Base-by-base conservation (phyloP, 306 rosid species). In the Rosa lucieae region DNA sequence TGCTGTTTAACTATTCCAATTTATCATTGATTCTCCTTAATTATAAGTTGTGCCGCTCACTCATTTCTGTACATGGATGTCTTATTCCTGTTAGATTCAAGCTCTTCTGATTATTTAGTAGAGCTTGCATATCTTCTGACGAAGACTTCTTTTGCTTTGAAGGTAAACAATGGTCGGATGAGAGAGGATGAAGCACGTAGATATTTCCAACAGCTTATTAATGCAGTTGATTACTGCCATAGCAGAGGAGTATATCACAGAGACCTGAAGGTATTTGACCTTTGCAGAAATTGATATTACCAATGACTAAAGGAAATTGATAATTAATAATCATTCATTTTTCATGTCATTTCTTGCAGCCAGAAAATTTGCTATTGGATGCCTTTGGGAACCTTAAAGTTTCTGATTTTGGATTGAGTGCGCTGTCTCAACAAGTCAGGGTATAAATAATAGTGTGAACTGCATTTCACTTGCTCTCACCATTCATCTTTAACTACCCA, bases 171-270 rank as follows among this genome's bases (percentile, higher is more conserved):
- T 80, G 99, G 98, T 74, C 90, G 99, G 52, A 93, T 95, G 99
- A 67, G 84, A 76, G 99, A 95, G 86, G 78, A 82, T 56, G 99
- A 95, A 84, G 98, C 98, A 42, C 92, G 99, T 18, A 78, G 93
- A 82, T 95, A 95, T 89, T 95, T 95, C 84, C 98, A 95, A 85
- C 99, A 95, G 82, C 99, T 95, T 85, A 90, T 95, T 81, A 93
- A 95, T 80, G 96, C 92, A 26, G 96, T 95, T 81, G 98, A 95
- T 90, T 95, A 93, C 88, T 95, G 99, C 85, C 99, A 95, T 83
- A 95, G 99, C 88, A 91, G 99, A 82, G 99, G 99, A 70, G 99
- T 95, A 53, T 95, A 82, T 80, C 99, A 95, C 80, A 86, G 99
- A 83, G 99, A 95, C 77, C 90, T 95, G 59, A 95, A 95, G 98